Evolutionary conservation across 352 stramenopile genomes (phyloP), one percentile per base, ranked within the genome.

Genomic region (Pythium sukuiense): DNA sequence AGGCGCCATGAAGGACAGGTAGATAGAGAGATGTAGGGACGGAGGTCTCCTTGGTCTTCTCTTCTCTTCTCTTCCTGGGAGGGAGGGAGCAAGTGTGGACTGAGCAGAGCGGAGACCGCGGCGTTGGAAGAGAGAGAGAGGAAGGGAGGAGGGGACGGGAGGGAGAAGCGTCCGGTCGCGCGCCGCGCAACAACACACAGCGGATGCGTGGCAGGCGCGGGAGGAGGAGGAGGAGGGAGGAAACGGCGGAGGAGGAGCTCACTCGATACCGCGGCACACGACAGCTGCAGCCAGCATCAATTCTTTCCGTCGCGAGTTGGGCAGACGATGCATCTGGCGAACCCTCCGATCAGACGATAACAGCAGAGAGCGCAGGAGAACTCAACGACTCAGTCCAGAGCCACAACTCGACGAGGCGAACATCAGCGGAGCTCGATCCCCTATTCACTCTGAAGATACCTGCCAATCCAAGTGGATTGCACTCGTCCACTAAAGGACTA

Each of bases 1-100:
- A 75, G 82, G 81, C 29, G 84, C 80, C 84, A 93, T 93, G 54
- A 16, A n/a, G 6, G 56, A 41, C 24, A 45, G 55, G 26, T 46
- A 43, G 32, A 55, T 55, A 59, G 50, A 46, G 39, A 62, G 59
- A 69, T 11, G 33, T 27, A 55, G 24, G 30, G 37, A 24, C 13
- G 5, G 53, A 49, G 54, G 12, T 49, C 59, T 55, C 46, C 55
- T 62, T 50, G 55, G 46, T 64, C 59, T 56, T 52, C 16, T n/a
- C 39, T 50, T 61, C 55, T 61, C 48, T 41, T 49, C 52, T 59
- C 63, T 63, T 59, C 63, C 33, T 56, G 45, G 63, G 63, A 69
- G 63, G 63, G 63, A 58, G 56, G 54, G 61, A 68, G 63, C 63
- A 70, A 70, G 63, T 70, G 57, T 61, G 56, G 49, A 35, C 27